Base-by-base conservation (phyloP, 2,329 filamentous ascomycete species). In the Elsinoe perseae region DNA sequence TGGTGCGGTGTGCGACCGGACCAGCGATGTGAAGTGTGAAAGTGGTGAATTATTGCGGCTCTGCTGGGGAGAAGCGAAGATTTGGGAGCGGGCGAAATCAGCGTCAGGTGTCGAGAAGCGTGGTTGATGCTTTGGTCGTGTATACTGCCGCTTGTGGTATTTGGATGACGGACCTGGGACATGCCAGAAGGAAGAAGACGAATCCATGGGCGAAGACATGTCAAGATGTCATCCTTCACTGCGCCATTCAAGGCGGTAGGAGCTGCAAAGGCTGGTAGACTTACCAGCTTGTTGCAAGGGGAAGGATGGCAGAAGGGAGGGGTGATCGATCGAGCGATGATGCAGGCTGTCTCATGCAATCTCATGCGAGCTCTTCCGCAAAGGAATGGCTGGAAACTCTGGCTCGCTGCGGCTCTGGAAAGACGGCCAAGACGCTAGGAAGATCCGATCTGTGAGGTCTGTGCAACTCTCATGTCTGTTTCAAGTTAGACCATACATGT, bases 151-250 rank as follows among this genome's bases (percentile, higher is more conserved):
- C 42, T 58, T 58, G 59, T 68, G 65, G 57, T 64, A 69, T 46
- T 60, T 61, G 34, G 65, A 64, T 34, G 63, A 65, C 20, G 68
- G 68, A 36, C 68, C 66, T 10, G 67, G 66, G 54, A 67, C 64
- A 57, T 65, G 61, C 66, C 66, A 66, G 48, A 61, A 60, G 9
- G 57, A 18, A 32, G 53, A 54, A 38, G 52, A 52, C 14, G 59
- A 57, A 27, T 58, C 25, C 30, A 40, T 57, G 55, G 52, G 54
- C 46, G 58, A 57, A 48, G 53, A 48, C 53, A 55, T 55, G 40
- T 46, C 16, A 25, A 46, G 43, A 46, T 46, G 23, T 14, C 23
- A 10, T 30, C 20, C 5, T 8, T 23, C 28, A 48, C 27, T 48
- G 43, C 43, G 23, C 27, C 21, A 30, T 28, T 21, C n/a, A 12